Base-by-base conservation (phyloP, 2,329 filamentous ascomycete genomes). In the Tolypocladium endophyticum region DNA sequence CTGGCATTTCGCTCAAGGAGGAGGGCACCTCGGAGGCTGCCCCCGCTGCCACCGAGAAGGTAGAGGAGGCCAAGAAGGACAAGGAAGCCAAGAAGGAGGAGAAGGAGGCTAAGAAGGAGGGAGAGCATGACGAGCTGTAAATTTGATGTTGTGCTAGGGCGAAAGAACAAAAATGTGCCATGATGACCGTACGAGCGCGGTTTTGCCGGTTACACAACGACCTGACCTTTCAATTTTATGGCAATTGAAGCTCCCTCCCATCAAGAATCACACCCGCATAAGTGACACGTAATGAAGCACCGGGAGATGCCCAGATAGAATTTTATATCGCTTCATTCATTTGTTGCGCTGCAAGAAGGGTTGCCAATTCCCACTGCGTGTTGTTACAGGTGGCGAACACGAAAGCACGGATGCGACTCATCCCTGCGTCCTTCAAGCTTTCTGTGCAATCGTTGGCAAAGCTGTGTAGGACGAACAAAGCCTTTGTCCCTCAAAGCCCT, bases 61-160 rank as follows among this genome's bases (percentile, higher is more conserved):
- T 69, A 59, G 74, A 81, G 71, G 77, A 74, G 62, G 72, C 77
- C 64, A 71, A 76, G 52, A 72, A 79, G 69, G 74, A 73, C 66
- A 75, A 81, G 72, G 74, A 35, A 20, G 50, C 35, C 11, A 5
- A 35, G 30, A 76, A 77, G 53, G 71, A 65, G 71, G 77, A 59
- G 4, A 43, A 59, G 58, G n/a, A 56, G 35, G 55, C 39, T 64
- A 74, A 80, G 72, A 72, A 74, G 53, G 65, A 80, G 69, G 76
- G 77, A 53, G 71, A 65, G 41, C 88, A 91, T 70, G 89, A 93
- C 71, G 90, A 93, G 80, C 80, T 93, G 81, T 93, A 90, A 80
- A 81, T 58, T 60, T 66, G 62, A 66, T 64, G 63, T 65, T 64
- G 65, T 65, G 66, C 63, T 64, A 65, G 61, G 62, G 63, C 11